A percentile compares a stretch with the other conserved stretches of the same genome.
Conservation (phyloP, 2,329 filamentous ascomycete genomes). For the Akanthomyces uredinophilus region DNA sequence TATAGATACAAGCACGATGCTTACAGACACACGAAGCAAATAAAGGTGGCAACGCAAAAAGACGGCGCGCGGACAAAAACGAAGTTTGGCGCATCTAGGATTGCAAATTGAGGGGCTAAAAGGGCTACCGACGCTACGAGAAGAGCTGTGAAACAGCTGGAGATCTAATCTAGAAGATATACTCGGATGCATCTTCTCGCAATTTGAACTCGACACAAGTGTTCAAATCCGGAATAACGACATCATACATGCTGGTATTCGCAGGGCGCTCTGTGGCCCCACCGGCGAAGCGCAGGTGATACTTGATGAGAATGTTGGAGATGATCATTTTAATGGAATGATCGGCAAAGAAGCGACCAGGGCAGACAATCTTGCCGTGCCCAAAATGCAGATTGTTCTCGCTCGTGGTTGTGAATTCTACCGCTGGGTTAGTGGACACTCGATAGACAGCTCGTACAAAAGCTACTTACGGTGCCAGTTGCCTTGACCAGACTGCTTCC, state of each 20-base stretch:
- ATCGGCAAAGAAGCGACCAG: conserved; percentile 2
- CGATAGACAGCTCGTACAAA: no score
- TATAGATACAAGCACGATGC: neutral
- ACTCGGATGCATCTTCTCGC: neutral
- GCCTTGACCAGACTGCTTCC: neutral
- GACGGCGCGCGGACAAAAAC: neutral
- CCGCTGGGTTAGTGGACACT: neutral
- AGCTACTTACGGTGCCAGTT: conserved; percentile 7
- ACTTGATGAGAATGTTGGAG: neutral
- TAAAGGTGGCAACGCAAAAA: neutral
- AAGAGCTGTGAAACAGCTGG: neutral
- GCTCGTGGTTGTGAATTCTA: conserved; percentile 10
- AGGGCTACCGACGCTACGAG: no score
- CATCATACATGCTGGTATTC: conserved; percentile 1
- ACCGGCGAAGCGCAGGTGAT: neutral
- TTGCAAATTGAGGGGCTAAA: neutral
- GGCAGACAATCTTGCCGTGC: conserved; percentile 7
- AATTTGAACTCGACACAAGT: conserved; percentile 4
- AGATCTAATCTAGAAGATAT: neutral
- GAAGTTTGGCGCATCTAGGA: neutral
- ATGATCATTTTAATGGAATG: conserved; percentile 8
- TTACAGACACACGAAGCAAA: neutral
- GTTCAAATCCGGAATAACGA: conserved; percentile 1
- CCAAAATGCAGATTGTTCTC: conserved; percentile 5
- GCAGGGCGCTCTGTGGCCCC: neutral